phyloP scores from a whole-genome alignment of 208 protist genomes.

The Leishmania braziliensis region DNA sequence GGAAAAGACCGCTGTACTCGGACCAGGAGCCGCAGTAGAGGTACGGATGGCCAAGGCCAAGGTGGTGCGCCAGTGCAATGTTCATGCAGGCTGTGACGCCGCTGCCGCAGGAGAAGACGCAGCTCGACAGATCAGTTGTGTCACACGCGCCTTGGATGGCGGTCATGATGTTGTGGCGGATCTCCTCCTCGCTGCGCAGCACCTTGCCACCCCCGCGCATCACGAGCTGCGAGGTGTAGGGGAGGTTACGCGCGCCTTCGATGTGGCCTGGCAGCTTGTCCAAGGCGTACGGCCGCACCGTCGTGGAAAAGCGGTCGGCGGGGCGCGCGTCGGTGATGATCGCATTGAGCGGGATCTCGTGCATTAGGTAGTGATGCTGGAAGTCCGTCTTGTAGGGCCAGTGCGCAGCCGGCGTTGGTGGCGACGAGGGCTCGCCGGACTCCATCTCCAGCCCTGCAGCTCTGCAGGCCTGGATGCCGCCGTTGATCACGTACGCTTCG shows the following conservation, averaged over 20 bases:
- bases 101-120: constrained; percentile 84
- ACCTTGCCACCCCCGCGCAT: constrained; percentile 20
- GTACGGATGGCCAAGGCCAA: constrained; percentile 66
- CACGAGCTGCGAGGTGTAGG: constrained; percentile 38
- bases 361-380: constrained; percentile 32
- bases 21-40: constrained; percentile 88
- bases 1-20: constrained; percentile 63
- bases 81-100: constrained; percentile 81
- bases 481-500: constrained; percentile 83
- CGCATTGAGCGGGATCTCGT: constrained; percentile 54
- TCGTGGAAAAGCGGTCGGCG: constrained; percentile 50
- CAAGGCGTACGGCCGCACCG: constrained; percentile 58
- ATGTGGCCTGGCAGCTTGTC: constrained; percentile 82
- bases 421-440: constrained; percentile 17
- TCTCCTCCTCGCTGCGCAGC: constrained; percentile 48
- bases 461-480: constrained; percentile 61
- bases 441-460: constrained; percentile 49
- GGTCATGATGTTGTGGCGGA: constrained; percentile 49
- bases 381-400: constrained; percentile 61
- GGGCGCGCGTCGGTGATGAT: constrained; percentile 70
- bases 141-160: constrained; percentile 30
- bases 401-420: constrained; percentile 11
- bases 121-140: constrained; percentile 42
- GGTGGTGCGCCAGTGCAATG: constrained; percentile 61
- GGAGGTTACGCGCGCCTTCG: constrained; percentile 61